Base-by-base conservation (phyloP, 2,329 filamentous ascomycete genomes). In the Biscogniauxia mediterranea region DNA sequence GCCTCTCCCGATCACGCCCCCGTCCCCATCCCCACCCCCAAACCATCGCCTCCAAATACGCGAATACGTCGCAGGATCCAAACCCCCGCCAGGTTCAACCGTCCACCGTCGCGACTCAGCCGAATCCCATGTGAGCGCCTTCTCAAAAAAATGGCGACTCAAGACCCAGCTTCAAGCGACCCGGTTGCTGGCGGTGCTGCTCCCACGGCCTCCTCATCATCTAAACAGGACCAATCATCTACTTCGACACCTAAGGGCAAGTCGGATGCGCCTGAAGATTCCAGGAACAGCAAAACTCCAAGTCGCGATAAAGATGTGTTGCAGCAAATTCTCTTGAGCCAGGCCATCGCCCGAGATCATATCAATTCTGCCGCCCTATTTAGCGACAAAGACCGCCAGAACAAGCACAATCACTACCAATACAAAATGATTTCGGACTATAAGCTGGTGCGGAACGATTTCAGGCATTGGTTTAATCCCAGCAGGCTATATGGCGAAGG, bases 361-460 rank as follows among this genome's bases (percentile, higher is more conserved):
- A 75, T 85, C 64, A 82, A 84, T 63, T 79, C 81, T 17, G 81
- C 82, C 9, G 81, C 81, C 61, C 75, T 86, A 54, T 78, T 78
- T 58, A 76, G 82, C 56, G 78, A 80, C 59, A 80, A 84, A 52
- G 80, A 83, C 57, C 80, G 82, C 42, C 82, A 81, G 57, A 83
- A 85, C 64, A 80, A 83, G 55, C 76, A 88, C 59, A 83, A 88
- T 66, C 82, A 83, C 66, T 81, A 85, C 67, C 89, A 88, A 77
- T 85, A 85, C 66, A 81, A 85, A 55, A 89, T 90, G 76, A 83
- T 87, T 61, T 84, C 89, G 62, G 88, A 92, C 72, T 92, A 94
- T 80, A 81, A 85, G 61, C 76, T 81, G 55, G 73, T 92, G 53
- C 80, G 83, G 63, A 79, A 75, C 64, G 81, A 85, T 8, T 85